These are phyloP conservation scores for Solanum paucissectum DNA, from an alignment of 257 asterid species.

Conservation along the genomic window DNA sequence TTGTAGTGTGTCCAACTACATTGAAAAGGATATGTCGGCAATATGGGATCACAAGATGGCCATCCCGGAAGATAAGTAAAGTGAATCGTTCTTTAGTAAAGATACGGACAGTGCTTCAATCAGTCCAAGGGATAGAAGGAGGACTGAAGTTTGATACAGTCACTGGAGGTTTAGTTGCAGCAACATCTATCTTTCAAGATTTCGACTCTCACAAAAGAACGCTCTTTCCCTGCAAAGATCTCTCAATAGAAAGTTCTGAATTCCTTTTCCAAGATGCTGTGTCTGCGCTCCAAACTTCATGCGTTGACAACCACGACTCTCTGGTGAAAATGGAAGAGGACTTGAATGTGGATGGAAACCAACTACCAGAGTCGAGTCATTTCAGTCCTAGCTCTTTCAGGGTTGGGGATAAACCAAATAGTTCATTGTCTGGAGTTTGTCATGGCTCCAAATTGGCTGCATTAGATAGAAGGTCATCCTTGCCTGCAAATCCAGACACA, in stretches of 20 bases:
- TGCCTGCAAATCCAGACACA: slow-evolving; percentile 12
- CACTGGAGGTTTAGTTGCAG: slow-evolving; percentile 39
- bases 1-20: slow-evolving; percentile 83
- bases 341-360: slow-evolving; percentile 17
- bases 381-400: background rate
- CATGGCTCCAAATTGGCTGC: slow-evolving; percentile 23
- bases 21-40: slow-evolving; percentile 84
- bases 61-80: slow-evolving; percentile 80
- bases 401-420: slow-evolving; percentile 1
- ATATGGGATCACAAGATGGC: slow-evolving; percentile 89
- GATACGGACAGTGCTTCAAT: slow-evolving; percentile 60
- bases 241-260: slow-evolving; percentile 7
- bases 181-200: slow-evolving; percentile 31
- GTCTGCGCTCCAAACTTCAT: slow-evolving; percentile 12
- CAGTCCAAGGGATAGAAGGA: slow-evolving; percentile 77
- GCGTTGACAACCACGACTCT: slow-evolving; percentile 16
- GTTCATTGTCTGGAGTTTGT: background rate
- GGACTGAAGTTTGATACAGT: slow-evolving; percentile 57
- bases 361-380: slow-evolving; percentile 1
- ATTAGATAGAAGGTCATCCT: slow-evolving; percentile 9
- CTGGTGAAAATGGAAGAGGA: slow-evolving; percentile 51
- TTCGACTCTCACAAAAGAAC: slow-evolving; percentile 14
- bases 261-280: slow-evolving; percentile 11
- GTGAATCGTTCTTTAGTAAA: slow-evolving; percentile 77
- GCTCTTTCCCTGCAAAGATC: slow-evolving; percentile 8